Conservation (phyloP, 371 early-diverging fungal genomes). For the Catenaria anguillulae region DNA sequence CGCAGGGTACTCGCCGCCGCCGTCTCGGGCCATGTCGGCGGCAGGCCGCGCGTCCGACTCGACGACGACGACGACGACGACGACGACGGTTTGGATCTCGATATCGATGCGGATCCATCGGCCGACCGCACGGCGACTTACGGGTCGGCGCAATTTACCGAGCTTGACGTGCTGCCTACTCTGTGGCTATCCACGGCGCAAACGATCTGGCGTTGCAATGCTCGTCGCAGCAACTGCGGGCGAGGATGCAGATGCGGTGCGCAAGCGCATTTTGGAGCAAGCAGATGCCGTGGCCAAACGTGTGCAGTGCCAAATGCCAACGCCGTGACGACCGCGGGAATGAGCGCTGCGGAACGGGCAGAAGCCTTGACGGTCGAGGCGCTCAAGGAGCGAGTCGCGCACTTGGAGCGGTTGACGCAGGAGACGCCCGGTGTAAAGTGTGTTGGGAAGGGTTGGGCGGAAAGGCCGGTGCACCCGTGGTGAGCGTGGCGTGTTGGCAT, state of each 20-base stretch:
- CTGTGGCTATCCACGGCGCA: neutral
- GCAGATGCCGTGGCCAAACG: no score
- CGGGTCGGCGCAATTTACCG: neutral
- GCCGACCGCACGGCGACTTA: neutral
- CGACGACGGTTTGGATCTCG: neutral
- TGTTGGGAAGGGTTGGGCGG: conserved; percentile 41
- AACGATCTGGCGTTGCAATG: neutral
- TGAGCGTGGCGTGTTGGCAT: conserved; percentile 82
- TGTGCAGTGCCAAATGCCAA: no score
- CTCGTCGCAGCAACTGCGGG: neutral
- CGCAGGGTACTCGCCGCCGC: no score
- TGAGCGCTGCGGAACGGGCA: no score
- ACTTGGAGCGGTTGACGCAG: conserved; percentile 32
- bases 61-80: no score
- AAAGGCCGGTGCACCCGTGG: conserved; percentile 49
- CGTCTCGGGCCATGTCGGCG: no score
- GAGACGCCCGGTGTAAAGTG: conserved; percentile 51
- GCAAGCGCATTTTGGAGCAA: no score
- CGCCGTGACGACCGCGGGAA: no score
- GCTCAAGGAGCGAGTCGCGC: conserved; percentile 49
- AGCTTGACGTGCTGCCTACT: neutral
- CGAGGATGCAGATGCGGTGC: no score
- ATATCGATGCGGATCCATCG: neutral
- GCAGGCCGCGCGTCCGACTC: no score
- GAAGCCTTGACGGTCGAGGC: conserved; percentile 37